A percentile compares a stretch with the other conserved stretches of the same genome.
These are phyloP conservation scores for Metschnikowia similis DNA, from an alignment of 805 yeast genomes.

Conservation along the genomic window DNA sequence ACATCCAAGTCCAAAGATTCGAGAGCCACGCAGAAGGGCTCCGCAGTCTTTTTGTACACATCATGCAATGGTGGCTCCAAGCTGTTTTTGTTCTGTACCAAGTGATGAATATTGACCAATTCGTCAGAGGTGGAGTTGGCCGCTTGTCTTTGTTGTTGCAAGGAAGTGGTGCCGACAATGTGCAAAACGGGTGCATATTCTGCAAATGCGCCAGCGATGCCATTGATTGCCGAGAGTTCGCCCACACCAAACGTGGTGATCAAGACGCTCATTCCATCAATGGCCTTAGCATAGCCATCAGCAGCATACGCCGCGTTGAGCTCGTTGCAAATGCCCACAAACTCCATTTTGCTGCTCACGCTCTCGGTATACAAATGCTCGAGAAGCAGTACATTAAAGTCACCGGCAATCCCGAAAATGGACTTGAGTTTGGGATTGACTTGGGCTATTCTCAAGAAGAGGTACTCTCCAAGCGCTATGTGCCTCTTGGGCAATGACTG, in stretches of 20 bases:
- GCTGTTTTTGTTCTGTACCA: conserved; percentile 49
- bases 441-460: conserved; percentile 53
- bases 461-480: conserved; percentile 62
- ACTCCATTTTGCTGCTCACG: conserved; percentile 44
- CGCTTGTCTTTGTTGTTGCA: conserved; percentile 23
- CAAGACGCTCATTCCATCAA: conserved; percentile 56
- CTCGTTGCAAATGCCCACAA: conserved; percentile 88
- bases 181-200: conserved; percentile 78
- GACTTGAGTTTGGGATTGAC: conserved; percentile 48
- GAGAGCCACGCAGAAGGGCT: conserved; percentile 46
- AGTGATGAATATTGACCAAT: conserved; percentile 48
- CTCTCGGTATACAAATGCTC: conserved; percentile 57
- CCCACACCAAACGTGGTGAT: conserved; percentile 86
- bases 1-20: conserved; percentile 33
- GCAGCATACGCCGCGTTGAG: conserved; percentile 86
- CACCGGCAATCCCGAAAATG: conserved; percentile 78
- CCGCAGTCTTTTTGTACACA: conserved; percentile 62
- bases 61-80: conserved; percentile 58
- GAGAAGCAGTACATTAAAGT: conserved; percentile 61
- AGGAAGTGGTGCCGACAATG: conserved; percentile 65
- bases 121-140: conserved; percentile 1
- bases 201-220: conserved; percentile 76
- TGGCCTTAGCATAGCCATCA: conserved; percentile 75
- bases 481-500: neutral
- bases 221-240: conserved; percentile 79